A percentile compares a stretch with the other conserved stretches of the same genome.
These are phyloP conservation scores for Fusarium burgessii DNA, from an alignment of 2,329 filamentous ascomycete genomes.

Conservation along the genomic window DNA sequence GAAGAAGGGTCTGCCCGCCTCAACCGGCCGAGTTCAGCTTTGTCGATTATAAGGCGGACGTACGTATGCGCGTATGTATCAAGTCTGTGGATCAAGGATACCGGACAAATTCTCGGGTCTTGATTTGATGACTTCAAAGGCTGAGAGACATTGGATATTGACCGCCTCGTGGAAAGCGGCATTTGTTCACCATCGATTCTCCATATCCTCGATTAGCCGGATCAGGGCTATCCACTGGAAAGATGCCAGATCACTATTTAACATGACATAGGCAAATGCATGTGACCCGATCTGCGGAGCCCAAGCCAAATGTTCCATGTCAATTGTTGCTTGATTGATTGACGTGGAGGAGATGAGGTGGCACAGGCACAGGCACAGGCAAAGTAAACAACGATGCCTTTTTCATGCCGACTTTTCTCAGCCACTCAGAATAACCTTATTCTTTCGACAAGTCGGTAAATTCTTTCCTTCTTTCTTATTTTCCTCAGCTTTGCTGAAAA, in stretches of 20 bases:
- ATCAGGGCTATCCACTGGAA: constrained; percentile 36
- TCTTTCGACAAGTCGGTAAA: constrained; percentile 5
- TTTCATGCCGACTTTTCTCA: constrained; percentile 24
- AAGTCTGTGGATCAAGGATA: constrained; percentile 32
- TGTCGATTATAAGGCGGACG: constrained; percentile 36
- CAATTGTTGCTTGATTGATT: constrained; percentile 13
- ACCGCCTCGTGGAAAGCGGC: constrained; percentile 26
- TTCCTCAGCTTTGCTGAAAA: background rate
- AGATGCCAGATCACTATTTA: constrained; percentile 38
- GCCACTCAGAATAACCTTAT: constrained; percentile 2
- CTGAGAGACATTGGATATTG: constrained; percentile 18
- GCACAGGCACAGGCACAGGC: constrained; percentile 10
- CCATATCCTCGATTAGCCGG: constrained; percentile 24
- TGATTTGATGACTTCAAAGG: constrained; percentile 14
- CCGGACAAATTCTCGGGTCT: constrained; percentile 16
- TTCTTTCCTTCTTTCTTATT: constrained; percentile 6
- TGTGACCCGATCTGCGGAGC: constrained; percentile 45
- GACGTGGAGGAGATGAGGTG: constrained; percentile 34
- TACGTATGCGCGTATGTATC: constrained; percentile 8
- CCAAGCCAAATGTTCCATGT: constrained; percentile 2
- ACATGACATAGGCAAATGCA: constrained; percentile 40
- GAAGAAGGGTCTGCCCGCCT: constrained; percentile 33
- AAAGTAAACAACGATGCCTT: constrained; percentile 1
- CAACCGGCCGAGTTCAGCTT: constrained; percentile 41
- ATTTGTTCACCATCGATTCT: constrained; percentile 21